Percentiles rank a stretch among this genome's conserved stretches.
phyloP scores from a whole-genome alignment of 345 rosid species.

The Kandelia obovata region DNA sequence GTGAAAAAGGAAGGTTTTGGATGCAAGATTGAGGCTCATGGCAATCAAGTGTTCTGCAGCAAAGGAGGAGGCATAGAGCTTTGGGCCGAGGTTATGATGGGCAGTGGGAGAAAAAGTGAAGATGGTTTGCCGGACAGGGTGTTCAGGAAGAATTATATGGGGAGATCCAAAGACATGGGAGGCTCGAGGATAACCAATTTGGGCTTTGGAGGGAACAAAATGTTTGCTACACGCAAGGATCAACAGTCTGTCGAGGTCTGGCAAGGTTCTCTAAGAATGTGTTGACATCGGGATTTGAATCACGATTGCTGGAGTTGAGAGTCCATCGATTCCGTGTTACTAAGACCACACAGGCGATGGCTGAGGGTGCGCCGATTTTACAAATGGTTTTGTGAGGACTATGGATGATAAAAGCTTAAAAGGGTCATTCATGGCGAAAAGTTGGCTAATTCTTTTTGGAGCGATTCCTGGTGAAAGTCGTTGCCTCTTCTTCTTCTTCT shows the following conservation, averaged over 20 bases:
- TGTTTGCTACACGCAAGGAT: conserved; percentile 74
- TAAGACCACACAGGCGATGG: too few relatives aligned
- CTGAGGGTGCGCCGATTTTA: conserved; percentile 21
- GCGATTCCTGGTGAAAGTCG: too few relatives aligned
- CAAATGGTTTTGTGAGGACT: too few relatives aligned
- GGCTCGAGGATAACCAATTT: conserved; percentile 57
- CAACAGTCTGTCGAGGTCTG: conserved; percentile 79
- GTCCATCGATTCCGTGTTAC: too few relatives aligned
- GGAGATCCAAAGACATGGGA: conserved; percentile 51
- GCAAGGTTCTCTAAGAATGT: conserved; percentile 51
- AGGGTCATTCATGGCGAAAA: too few relatives aligned
- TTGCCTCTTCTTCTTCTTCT: too few relatives aligned
- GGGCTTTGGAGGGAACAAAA: conserved; percentile 82
- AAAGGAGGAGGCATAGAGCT: conserved; percentile 65
- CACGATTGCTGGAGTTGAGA: too few relatives aligned
- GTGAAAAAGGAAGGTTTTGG: conserved; percentile 80
- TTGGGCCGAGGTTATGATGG: conserved; percentile 78
- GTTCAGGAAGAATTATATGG: conserved; percentile 67
- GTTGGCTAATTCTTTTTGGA: too few relatives aligned
- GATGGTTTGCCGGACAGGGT: conserved; percentile 49
- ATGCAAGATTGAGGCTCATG: conserved; percentile 71
- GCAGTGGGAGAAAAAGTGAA: conserved; percentile 27
- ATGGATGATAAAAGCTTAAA: too few relatives aligned
- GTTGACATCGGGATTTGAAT: background rate
- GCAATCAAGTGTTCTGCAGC: conserved; percentile 73